Base-by-base conservation (phyloP, 257 asterid genomes). In the Ocimum tenuiflorum region DNA sequence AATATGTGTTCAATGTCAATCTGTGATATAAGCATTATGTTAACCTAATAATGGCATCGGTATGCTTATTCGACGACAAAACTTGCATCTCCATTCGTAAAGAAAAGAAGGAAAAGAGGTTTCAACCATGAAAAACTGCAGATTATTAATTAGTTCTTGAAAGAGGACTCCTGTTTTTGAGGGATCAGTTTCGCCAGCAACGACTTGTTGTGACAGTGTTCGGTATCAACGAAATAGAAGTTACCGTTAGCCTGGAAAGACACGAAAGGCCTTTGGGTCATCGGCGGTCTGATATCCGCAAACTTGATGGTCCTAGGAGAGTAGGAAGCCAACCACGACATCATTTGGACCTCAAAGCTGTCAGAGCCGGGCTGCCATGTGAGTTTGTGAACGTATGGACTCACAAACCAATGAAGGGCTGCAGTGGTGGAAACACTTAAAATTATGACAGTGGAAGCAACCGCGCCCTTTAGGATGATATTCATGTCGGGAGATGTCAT, bases 331-430 rank as follows among this genome's bases (percentile, higher is more conserved):
- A 89, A 55, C 99, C 99, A 94, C 0, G 99, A 73, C 95, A 94
- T 79, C 95, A 86, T 90, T 48, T 94, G 96, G 27, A 88, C 99
- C 82, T 94, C 94, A 10, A 94, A 94, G 77, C 79, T 79, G 74
- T 90, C 99, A 0, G 97, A 84, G 41, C 96, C 99, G 2, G 99
- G 97, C 75, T 82, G 91, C 99, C 99, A 94, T 45, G 85, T 86
- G 54, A 94, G 92, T 52, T 82, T 88, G 85, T 94, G 99, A 38
- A 94, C 67, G 24, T 94, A 94, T 20, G 99, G 99, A 80, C 91
- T 90, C 67, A 94, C 97, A 35, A 89, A 94, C 99, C 99, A 94
- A 73, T 94, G 97, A 73, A 94, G 97, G 41, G 82, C 97, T 0
- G 69, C 87, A 15, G 97, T 92, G 0, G 99, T 92, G 1, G 97